Base-by-base conservation (phyloP, 441 rosid species). In the Kokia cookei region DNA sequence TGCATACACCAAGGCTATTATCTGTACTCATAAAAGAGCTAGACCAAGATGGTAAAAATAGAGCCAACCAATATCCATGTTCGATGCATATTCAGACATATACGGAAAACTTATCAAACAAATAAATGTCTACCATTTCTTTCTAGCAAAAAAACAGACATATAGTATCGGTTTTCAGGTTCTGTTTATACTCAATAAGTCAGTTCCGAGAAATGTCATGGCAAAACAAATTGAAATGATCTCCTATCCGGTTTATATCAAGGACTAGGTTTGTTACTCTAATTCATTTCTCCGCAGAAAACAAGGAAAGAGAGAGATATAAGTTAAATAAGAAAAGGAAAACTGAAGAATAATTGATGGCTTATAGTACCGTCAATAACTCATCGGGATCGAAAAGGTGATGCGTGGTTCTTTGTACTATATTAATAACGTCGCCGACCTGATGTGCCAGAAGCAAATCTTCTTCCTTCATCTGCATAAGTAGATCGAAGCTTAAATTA, bases 341-440 rank as follows among this genome's bases (percentile, higher is more conserved):
- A 42, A 37, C 8, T 11, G 22, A 71, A 29, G 74, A 17, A 45
- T 5, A 37, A 12, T 3, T 4, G 11, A 69, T 73, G 24, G 15
- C 13, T 65, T 64, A 71, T 32, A 88, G 81, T 85, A 95, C 99
- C 50, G 90, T 90, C 80, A 95, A 76, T 69, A 95, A 64, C 17
- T 95, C 99, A 15, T 93, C 99, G 0, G 99, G 99, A 78, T 95
- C 97, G 77, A 95, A 95, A 60, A 95, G 97, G 79, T 90, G 91
- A 79, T 90, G 99, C 3, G 94, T 89, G 14, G 97, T 90, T 84
- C 59, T 86, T 82, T 95, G 99, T 77, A 95, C 17, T 75, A 95
- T 84, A 84, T 86, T 91, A 66, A 95, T 95, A 43, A 91, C 87
- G 58, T 95, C 99, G 4, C 97, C 99, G 12, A 93, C 93, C 68